Conservation (phyloP, 2,329 filamentous ascomycete genomes). For the Phialocephala subalpina region DNA sequence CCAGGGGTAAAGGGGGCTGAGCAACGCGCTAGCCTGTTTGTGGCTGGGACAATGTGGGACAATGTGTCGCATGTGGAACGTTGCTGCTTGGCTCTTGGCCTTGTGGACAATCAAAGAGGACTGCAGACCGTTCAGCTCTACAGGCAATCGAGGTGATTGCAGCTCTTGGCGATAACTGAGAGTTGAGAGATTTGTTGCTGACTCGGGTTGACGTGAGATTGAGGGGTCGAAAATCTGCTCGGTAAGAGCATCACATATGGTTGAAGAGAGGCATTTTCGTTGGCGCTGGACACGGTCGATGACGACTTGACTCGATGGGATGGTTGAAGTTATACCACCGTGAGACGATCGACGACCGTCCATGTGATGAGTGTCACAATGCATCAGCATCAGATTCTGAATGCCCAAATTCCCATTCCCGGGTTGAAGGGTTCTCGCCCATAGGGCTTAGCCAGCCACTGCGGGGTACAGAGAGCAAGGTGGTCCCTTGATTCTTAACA, state of each 20-base stretch:
- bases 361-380: constrained; percentile 6
- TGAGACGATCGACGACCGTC: neutral
- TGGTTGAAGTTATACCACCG: neutral
- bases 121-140: neutral
- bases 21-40: neutral
- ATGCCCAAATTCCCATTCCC: neutral
- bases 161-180: neutral
- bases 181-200: neutral
- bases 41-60: neutral
- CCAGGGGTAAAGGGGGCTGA: constrained; percentile 2
- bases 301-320: too few species aligned
- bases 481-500: neutral
- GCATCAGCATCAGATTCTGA: neutral
- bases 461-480: neutral
- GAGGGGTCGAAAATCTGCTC: neutral
- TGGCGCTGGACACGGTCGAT: neutral
- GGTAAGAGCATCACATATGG: neutral
- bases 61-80: neutral
- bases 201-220: neutral
- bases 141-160: neutral
- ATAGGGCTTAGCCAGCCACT: neutral
- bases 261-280: neutral
- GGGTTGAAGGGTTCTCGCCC: neutral
- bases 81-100: constrained; percentile 1
- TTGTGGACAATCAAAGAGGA: neutral